A percentile compares a stretch with the other conserved stretches of the same genome.
Evolutionary conservation across 768 basidiomycete genomes (phyloP).

Genomic region (Clavulina sp.): DNA sequence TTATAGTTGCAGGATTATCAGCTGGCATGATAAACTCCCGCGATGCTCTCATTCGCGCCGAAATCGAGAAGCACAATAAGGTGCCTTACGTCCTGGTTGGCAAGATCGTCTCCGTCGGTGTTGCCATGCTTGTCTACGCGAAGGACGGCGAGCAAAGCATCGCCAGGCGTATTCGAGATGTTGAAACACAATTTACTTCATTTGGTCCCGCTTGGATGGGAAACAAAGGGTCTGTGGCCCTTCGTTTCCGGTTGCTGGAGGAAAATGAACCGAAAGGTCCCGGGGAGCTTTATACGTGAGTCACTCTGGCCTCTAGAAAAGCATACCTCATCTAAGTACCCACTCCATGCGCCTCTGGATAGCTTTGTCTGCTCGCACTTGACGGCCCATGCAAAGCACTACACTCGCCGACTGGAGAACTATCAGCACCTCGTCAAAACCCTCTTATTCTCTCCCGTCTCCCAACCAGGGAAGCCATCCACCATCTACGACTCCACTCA

Average conservation of each 20-base stretch:
- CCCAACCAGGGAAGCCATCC: background rate
- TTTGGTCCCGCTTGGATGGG: conserved; percentile 63
- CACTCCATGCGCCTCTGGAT: background rate
- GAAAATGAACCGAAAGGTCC: conserved; percentile 25
- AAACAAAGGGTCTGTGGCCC: conserved; percentile 88
- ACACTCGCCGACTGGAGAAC: conserved; percentile 52
- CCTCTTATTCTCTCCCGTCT: conserved; percentile 51
- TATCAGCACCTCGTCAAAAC: conserved; percentile 66
- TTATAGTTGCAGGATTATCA: conserved; percentile 60
- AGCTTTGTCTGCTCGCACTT: conserved; percentile 91
- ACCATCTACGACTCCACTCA: conserved; percentile 76
- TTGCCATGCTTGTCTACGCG: conserved; percentile 76
- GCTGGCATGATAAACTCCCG: conserved; percentile 48
- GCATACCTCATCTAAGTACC: background rate
- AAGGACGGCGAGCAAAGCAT: conserved; percentile 41
- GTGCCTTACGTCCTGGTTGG: conserved; percentile 65
- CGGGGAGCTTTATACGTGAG: conserved; percentile 77
- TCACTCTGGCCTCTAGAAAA: conserved; percentile 11
- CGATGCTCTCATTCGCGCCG: conserved; percentile 51
- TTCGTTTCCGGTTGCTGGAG: conserved; percentile 57
- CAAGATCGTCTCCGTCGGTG: conserved; percentile 67
- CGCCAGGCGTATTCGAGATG: conserved; percentile 40
- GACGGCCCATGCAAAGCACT: conserved; percentile 56
- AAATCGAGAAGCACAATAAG: conserved; percentile 55
- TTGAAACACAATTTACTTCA: conserved; percentile 62